These are phyloP conservation scores for Talaromyces sp. DNA, from an alignment of 2,329 filamentous ascomycete genomes.

Conservation along the genomic window DNA sequence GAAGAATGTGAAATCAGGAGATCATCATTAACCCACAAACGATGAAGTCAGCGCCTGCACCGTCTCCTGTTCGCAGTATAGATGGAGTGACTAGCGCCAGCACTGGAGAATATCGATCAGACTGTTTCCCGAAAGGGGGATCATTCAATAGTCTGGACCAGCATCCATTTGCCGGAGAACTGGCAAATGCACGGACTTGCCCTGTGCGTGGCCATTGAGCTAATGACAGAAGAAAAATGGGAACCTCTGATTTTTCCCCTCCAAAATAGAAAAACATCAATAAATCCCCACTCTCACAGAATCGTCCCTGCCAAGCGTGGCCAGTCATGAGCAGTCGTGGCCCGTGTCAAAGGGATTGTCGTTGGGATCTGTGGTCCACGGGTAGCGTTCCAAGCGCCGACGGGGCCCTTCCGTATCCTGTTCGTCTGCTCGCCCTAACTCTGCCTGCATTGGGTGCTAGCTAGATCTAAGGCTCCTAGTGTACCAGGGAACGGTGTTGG, in stretches of 20 bases:
- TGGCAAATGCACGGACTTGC: conserved; percentile 5
- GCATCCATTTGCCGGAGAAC: neutral
- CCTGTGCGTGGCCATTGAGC: neutral
- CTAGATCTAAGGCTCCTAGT: conserved; percentile 3
- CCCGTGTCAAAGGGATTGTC: conserved; percentile 4
- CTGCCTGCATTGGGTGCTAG: conserved; percentile 2
- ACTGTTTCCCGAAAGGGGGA: conserved; percentile 7
- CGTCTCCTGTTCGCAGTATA: neutral
- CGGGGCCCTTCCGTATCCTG: neutral
- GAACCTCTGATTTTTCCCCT: neutral
- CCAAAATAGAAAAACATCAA: neutral
- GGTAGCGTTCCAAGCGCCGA: neutral
- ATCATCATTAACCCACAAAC: too few relatives aligned
- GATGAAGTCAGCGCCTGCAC: too few relatives aligned
- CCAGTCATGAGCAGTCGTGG: neutral
- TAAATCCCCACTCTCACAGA: neutral
- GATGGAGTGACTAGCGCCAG: conserved; percentile 4
- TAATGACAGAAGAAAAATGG: neutral
- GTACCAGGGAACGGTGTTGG: conserved; percentile 8
- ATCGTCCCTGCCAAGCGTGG: conserved; percentile 5
- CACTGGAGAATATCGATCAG: conserved; percentile 16
- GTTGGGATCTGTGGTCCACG: neutral
- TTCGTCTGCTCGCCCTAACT: neutral
- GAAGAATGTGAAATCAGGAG: too few relatives aligned
- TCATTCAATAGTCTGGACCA: conserved; percentile 2